Conservation (phyloP, 305 asterid genomes). For the Solanum aculeatissimum region DNA sequence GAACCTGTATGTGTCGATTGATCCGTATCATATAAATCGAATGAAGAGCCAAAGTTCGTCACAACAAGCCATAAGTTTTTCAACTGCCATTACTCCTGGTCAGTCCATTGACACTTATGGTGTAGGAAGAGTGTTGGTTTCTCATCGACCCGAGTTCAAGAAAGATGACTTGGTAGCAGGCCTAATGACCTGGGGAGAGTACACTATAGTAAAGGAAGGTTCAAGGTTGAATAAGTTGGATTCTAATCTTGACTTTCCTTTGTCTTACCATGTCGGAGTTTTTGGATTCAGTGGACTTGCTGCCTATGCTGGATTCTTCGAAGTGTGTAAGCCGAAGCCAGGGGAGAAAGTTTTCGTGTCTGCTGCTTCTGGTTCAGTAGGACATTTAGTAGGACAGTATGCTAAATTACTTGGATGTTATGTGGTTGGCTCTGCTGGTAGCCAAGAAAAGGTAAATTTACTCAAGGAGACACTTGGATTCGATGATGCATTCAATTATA, state of each 20-base stretch:
- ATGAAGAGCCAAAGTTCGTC: constrained; percentile 7
- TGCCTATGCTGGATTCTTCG: constrained; percentile 61
- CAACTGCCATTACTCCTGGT: not conserved
- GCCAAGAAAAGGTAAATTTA: constrained; percentile 29
- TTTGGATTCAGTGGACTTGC: constrained; percentile 63
- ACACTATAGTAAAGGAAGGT: constrained; percentile 4
- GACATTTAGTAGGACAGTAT: constrained; percentile 17
- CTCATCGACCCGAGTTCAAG: not conserved
- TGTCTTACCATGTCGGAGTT: constrained; percentile 47
- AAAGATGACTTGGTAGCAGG: constrained; percentile 12
- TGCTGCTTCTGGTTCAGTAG: constrained; percentile 64
- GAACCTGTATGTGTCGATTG: not conserved
- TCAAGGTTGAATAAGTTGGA: constrained; percentile 18
- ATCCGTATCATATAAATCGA: constrained; percentile 9
- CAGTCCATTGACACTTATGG: constrained; percentile 5
- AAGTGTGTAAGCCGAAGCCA: constrained; percentile 51
- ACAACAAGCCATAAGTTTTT: not conserved
- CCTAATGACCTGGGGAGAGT: constrained; percentile 11
- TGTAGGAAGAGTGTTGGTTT: constrained; percentile 7
- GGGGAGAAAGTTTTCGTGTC: constrained; percentile 56
- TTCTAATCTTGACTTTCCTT: constrained; percentile 6
- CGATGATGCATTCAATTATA: constrained; percentile 76
- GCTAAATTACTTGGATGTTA: constrained; percentile 62
- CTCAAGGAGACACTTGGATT: constrained; percentile 59
- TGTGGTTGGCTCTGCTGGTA: constrained; percentile 71